These are phyloP conservation scores for Dicorynia guianensis DNA, from an alignment of 306 rosid species.

Conservation along the genomic window DNA sequence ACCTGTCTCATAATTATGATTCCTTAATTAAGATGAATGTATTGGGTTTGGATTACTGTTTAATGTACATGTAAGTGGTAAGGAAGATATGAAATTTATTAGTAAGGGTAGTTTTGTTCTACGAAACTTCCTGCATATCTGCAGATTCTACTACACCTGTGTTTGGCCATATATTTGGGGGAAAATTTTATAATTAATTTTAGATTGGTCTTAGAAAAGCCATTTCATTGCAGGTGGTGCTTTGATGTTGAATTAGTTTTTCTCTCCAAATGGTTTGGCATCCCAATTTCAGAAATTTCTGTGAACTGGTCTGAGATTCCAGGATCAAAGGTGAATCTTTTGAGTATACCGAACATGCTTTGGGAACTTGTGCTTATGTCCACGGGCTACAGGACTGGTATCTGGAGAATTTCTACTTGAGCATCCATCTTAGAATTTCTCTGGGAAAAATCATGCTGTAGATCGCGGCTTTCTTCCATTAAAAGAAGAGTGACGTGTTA, in stretches of 20 bases:
- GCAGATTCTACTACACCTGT: not conserved
- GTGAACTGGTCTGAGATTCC: slow-evolving; percentile 99
- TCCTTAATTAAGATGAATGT: too few species aligned
- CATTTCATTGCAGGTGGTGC: slow-evolving; percentile 82
- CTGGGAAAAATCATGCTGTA: slow-evolving; percentile 16
- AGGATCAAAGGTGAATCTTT: slow-evolving; percentile 92
- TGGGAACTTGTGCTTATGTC: slow-evolving; percentile 98
- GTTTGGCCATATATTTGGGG: not conserved
- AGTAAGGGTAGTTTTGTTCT: slow-evolving; percentile 1
- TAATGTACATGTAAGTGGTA: slow-evolving; percentile 7
- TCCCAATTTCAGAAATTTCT: slow-evolving; percentile 84
- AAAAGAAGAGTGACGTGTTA: slow-evolving; percentile 7
- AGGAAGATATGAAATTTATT: not conserved
- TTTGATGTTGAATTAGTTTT: slow-evolving; percentile 91
- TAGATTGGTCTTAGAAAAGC: slow-evolving; percentile 4
- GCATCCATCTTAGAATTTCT: slow-evolving; percentile 21
- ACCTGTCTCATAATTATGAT: not conserved
- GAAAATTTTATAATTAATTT: not conserved
- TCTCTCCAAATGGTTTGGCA: slow-evolving; percentile 73
- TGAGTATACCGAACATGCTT: slow-evolving; percentile 97
- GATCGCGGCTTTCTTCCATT: slow-evolving; percentile 29
- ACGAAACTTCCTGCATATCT: slow-evolving; percentile 9
- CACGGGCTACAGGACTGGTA: slow-evolving; percentile 83
- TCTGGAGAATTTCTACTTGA: slow-evolving; percentile 78
- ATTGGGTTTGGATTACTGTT: not conserved